A percentile compares a stretch with the other conserved stretches of the same genome.
These are phyloP conservation scores for Boletus reticuloceps DNA, from an alignment of 768 basidiomycete genomes.

Conservation along the genomic window DNA sequence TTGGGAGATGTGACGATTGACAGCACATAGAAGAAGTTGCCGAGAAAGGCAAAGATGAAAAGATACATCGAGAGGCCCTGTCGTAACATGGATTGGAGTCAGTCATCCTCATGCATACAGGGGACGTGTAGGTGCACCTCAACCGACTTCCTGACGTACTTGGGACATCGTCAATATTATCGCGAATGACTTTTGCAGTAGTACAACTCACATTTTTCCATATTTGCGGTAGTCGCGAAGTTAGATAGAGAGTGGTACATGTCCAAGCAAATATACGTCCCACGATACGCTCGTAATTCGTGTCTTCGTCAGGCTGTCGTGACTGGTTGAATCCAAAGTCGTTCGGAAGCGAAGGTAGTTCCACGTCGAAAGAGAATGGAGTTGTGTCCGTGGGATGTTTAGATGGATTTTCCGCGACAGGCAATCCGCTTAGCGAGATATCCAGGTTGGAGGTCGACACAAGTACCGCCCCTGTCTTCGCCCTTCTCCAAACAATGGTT, in stretches of 20 bases:
- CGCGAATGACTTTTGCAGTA: background rate
- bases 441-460: slow-evolving; percentile 11
- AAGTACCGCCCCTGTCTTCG: slow-evolving; percentile 50
- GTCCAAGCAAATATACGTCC: slow-evolving; percentile 94
- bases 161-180: slow-evolving; percentile 1
- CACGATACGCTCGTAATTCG: slow-evolving; percentile 57
- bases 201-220: slow-evolving; percentile 89
- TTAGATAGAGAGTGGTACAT: slow-evolving; percentile 90
- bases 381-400: background rate
- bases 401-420: slow-evolving; percentile 14
- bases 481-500: slow-evolving; percentile 26
- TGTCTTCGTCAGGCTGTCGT: slow-evolving; percentile 19
- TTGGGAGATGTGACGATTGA: slow-evolving; percentile 83
- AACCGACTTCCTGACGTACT: slow-evolving; percentile 90
- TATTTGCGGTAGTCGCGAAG: slow-evolving; percentile 93
- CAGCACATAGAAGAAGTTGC: slow-evolving; percentile 90
- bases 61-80: slow-evolving; percentile 92
- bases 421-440: background rate
- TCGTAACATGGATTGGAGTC: slow-evolving; percentile 3
- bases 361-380: slow-evolving; percentile 12
- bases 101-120: background rate
- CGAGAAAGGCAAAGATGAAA: slow-evolving; percentile 91
- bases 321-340: slow-evolving; percentile 4
- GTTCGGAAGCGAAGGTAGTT: slow-evolving; percentile 14
- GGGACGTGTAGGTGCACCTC: slow-evolving; percentile 45